phyloP scores from a whole-genome alignment of 192 early-diverging fungal genomes.

The Umbelopsis vinacea region DNA sequence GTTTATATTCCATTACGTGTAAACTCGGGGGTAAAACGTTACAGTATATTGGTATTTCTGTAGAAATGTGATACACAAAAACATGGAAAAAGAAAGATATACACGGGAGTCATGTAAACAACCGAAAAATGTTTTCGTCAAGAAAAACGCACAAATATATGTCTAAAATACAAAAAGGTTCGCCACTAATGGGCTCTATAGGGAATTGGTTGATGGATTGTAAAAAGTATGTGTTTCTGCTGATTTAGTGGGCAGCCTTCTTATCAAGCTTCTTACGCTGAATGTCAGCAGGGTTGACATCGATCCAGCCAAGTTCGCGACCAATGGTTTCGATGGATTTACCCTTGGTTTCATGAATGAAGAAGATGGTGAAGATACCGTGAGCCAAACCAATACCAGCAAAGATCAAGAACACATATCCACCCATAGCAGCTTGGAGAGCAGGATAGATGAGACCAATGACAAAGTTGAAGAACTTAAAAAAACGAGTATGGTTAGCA shows the following conservation, averaged over 20 bases:
- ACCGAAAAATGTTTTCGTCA: not conserved
- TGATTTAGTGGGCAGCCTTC: constrained; percentile 15
- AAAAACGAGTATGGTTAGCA: constrained; percentile 1
- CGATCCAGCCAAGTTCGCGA: constrained; percentile 40
- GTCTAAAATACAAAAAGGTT: constrained; percentile 7
- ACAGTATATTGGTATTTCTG: not conserved
- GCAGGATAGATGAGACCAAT: constrained; percentile 61
- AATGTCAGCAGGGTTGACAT: constrained; percentile 22
- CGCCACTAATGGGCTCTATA: not conserved
- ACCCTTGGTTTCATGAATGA: constrained; percentile 63
- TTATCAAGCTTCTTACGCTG: not conserved
- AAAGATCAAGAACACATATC: constrained; percentile 60
- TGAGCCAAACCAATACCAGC: constrained; percentile 45
- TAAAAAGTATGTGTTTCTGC: not conserved
- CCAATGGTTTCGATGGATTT: constrained; percentile 65
- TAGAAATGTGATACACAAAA: not conserved
- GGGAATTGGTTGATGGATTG: not conserved
- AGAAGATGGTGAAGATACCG: constrained; percentile 43
- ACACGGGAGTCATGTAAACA: not conserved
- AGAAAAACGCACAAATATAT: not conserved
- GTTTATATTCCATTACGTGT: too few relatives aligned
- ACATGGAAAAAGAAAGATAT: not conserved
- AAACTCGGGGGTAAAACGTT: too few relatives aligned
- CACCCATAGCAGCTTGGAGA: constrained; percentile 45
- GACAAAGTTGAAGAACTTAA: constrained; percentile 48